phyloP scores from a whole-genome alignment of 805 yeast species.

The Yarrowia divulgata region DNA sequence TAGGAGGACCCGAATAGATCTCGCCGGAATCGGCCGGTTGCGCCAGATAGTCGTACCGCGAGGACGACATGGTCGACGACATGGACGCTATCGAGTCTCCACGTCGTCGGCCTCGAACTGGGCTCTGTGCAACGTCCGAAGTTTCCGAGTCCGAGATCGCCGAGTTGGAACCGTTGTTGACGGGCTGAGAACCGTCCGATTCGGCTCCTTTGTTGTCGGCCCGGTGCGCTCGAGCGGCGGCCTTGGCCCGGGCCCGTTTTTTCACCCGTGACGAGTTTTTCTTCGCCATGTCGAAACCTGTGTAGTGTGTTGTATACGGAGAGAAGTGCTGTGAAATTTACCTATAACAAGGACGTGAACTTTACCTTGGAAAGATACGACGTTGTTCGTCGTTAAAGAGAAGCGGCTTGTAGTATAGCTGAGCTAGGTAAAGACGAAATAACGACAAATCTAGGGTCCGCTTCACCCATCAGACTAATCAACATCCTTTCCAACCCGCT shows the following conservation, averaged over 20 bases:
- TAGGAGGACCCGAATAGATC: slow-evolving; percentile 75
- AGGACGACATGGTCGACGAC: slow-evolving; percentile 18
- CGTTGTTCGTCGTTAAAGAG: no score
- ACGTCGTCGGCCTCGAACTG: slow-evolving; percentile 11
- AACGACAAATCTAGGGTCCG: no score
- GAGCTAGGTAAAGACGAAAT: no score
- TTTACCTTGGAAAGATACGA: not conserved
- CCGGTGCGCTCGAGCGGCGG: slow-evolving; percentile 18
- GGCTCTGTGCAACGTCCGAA: slow-evolving; percentile 19
- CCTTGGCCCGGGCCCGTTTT: slow-evolving; percentile 31
- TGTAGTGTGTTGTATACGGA: not conserved
- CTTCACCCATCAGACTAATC: no score
- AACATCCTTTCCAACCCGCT: no score
- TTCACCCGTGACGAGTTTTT: slow-evolving; percentile 33
- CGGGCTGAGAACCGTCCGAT: not conserved
- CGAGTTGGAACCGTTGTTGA: not conserved
- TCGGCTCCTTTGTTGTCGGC: not conserved
- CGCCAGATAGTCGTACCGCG: slow-evolving; percentile 32
- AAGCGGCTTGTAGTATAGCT: no score
- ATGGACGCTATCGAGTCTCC: slow-evolving; percentile 26
- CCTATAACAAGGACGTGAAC: not conserved
- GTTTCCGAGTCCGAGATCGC: not conserved
- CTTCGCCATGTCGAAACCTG: not conserved
- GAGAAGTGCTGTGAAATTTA: not conserved
- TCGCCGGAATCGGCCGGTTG: slow-evolving; percentile 52